Base-by-base conservation (phyloP, 352 stramenopile species). In the Globisporangium abappressorium region DNA sequence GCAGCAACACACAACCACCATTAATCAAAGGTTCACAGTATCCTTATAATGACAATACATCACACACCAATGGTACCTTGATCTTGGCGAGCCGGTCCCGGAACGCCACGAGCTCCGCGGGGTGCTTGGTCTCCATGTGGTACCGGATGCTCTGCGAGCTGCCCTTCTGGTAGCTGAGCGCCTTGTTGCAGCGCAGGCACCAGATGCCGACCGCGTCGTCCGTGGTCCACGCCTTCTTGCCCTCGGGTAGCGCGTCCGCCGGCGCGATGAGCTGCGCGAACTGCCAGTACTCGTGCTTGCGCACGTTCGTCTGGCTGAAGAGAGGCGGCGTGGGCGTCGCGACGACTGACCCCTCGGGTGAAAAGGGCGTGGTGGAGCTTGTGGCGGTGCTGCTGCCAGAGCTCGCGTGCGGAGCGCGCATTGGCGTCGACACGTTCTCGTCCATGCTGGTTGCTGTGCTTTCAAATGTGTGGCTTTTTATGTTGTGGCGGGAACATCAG, bases 121-220 rank as follows among this genome's bases (percentile, higher is more conserved):
- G 59, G 68, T 85, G 78, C 67, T 82, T 82, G 69, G 78, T 85
- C 70, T 85, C 78, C 78, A 85, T 85, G 73, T 85, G 78, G 55
- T 85, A 85, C 4, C 78, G 78, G 63, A 85, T 85, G 72, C 78
- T 85, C 66, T 85, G 78, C 47, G 71, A 80, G 64, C 73, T 83
- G 55, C 78, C 78, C 54, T 83, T 85, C 43, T 83, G 78, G 54
- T 78, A 83, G 20, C 71, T 54, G 11, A 85, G 63, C 59, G 71
- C 49, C 43, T 72, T 70, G 22, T 58, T 18, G 65, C 78, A 85
- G 22, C 69, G 60, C 53, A 83, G 71, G 56, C 78, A 85, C 78
- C 78, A 85, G 69, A 85, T 85, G 26, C 78, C 78, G 18, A 71
- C 51, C 28, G 78, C 78, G 46, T 85, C 78, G 64, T 85, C 69